A percentile compares a stretch with the other conserved stretches of the same genome.
Conservation (phyloP, 164 flowering plant species). For the Liriodendron chinense region DNA sequence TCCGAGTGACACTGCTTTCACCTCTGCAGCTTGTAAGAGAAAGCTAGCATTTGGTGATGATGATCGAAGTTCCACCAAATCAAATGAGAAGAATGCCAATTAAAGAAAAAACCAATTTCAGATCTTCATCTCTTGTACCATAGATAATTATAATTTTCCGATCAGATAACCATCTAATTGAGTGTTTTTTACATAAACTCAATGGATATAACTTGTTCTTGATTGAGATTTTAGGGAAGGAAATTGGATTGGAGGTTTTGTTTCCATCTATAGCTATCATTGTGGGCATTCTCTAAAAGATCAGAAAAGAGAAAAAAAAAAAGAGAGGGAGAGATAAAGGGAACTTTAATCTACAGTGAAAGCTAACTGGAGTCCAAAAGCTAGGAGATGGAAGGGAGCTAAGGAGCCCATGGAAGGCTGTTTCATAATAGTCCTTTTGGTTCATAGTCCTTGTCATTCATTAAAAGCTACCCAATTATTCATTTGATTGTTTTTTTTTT, state of each 20-base stretch:
- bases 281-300: slow-evolving; percentile 13
- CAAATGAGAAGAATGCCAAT: neutral
- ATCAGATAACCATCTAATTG: too few species aligned
- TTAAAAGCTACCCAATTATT: slow-evolving; percentile 12
- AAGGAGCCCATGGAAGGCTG: slow-evolving; percentile 16
- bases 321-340: neutral
- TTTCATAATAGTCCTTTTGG: slow-evolving; percentile 14
- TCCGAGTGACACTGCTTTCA: slow-evolving; percentile 20
- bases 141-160: neutral
- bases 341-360: slow-evolving; percentile 26
- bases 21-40: slow-evolving; percentile 33
- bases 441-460: slow-evolving; percentile 3
- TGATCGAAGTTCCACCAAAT: neutral
- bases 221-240: slow-evolving; percentile 23
- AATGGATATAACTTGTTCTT: slow-evolving; percentile 9
- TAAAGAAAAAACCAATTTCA: too few species aligned
- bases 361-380: slow-evolving; percentile 29
- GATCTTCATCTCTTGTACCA: neutral
- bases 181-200: slow-evolving; percentile 6
- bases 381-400: slow-evolving; percentile 11
- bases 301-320: slow-evolving; percentile 5
- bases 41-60: slow-evolving; percentile 27
- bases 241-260: neutral
- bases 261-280: neutral
- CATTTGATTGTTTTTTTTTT: slow-evolving; percentile 14